phyloP scores from a whole-genome alignment of 2,329 filamentous ascomycete genomes.

The Aspergillus nomiae region DNA sequence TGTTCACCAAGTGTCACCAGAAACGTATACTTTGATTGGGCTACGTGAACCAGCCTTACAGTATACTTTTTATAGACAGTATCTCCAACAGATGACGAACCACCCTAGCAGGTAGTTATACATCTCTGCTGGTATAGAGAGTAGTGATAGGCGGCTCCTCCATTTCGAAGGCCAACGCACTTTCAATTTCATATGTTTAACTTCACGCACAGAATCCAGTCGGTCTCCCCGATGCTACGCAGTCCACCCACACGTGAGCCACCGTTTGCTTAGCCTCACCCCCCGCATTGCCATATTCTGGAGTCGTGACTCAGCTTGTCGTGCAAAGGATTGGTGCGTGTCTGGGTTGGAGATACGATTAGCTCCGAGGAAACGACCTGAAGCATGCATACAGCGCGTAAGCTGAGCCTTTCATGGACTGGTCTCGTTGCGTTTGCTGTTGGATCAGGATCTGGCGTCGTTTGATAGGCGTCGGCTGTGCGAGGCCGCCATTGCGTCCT shows the following conservation, averaged over 20 bases:
- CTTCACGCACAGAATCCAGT: rapidly evolving
- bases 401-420: not conserved
- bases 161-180: too few relatives aligned
- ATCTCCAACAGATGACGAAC: too few relatives aligned
- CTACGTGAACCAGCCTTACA: too few relatives aligned
- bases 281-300: not conserved
- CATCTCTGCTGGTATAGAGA: too few relatives aligned
- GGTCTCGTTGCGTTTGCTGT: not conserved
- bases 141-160: too few relatives aligned
- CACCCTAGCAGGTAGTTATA: too few relatives aligned
- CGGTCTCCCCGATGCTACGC: not conserved
- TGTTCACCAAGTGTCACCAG: too few relatives aligned
- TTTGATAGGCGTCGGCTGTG: not conserved
- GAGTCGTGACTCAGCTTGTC: not conserved
- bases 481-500: not conserved
- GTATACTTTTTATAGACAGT: too few relatives aligned
- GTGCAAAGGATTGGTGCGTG: not conserved
- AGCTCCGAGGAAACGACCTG: not conserved
- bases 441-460: not conserved
- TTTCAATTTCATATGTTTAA: too few relatives aligned
- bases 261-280: not conserved
- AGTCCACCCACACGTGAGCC: too few relatives aligned
- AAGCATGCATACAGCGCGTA: not conserved
- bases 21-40: too few relatives aligned
- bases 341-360: not conserved